A percentile compares a stretch with the other conserved stretches of the same genome.
phyloP scores from a whole-genome alignment of 805 yeast genomes.

The Komagataella ulmi region DNA sequence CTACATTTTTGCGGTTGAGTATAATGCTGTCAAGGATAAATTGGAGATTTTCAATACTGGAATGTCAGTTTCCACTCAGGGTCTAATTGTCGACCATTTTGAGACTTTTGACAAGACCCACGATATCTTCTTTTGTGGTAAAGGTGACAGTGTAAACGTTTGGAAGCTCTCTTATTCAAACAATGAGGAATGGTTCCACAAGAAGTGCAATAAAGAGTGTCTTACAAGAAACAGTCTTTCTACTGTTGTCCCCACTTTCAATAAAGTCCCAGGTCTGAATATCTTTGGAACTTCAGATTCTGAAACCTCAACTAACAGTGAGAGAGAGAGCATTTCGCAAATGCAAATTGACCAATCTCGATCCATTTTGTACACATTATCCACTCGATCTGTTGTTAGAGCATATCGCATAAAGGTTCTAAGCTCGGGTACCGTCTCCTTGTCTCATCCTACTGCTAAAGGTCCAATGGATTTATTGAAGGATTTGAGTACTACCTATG shows the following conservation, averaged over 20 bases:
- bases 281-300: slow-evolving; percentile 10
- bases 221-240: slow-evolving; percentile 56
- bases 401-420: slow-evolving; percentile 48
- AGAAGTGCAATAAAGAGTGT: slow-evolving; percentile 74
- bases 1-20: slow-evolving; percentile 62
- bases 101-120: slow-evolving; percentile 48
- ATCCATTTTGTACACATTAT: slow-evolving; percentile 65
- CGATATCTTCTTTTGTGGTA: slow-evolving; percentile 78
- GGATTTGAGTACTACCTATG: slow-evolving; percentile 27
- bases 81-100: slow-evolving; percentile 57
- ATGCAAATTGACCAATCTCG: slow-evolving; percentile 67
- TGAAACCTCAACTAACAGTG: slow-evolving; percentile 3
- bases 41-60: slow-evolving; percentile 73
- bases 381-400: slow-evolving; percentile 70
- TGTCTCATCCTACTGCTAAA: slow-evolving; percentile 19
- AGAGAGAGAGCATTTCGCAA: slow-evolving; percentile 42
- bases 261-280: slow-evolving; percentile 15
- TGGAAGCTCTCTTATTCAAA: slow-evolving; percentile 84
- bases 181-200: slow-evolving; percentile 76
- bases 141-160: slow-evolving; percentile 59
- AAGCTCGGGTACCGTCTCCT: slow-evolving; percentile 18
- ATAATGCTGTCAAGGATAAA: slow-evolving; percentile 25
- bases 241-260: slow-evolving; percentile 29
- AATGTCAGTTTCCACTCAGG: slow-evolving; percentile 67
- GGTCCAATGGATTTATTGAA: slow-evolving; percentile 32